Evolutionary conservation across 2,329 filamentous ascomycete species (phyloP).

Genomic region (Aspergillus oerlinghausenensis): DNA sequence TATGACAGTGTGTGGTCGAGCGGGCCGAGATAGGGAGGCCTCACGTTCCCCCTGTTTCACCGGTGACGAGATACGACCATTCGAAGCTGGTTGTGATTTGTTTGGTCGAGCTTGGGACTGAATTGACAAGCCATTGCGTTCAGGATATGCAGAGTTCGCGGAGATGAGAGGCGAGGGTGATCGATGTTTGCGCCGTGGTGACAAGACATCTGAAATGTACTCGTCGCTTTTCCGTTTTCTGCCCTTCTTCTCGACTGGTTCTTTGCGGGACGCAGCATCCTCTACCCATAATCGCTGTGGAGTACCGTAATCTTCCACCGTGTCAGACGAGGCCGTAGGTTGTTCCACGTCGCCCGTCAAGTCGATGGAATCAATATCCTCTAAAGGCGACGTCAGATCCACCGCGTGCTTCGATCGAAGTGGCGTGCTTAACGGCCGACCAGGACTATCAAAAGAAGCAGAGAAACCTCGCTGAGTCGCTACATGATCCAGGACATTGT

Average conservation of each 20-base stretch:
- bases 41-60: slow-evolving; percentile 4
- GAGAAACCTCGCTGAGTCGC: slow-evolving; percentile 11
- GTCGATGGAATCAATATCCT: slow-evolving; percentile 43
- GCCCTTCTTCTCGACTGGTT: slow-evolving; percentile 35
- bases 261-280: slow-evolving; percentile 36
- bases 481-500: slow-evolving; percentile 8
- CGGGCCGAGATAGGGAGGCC: slow-evolving; percentile 6
- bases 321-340: slow-evolving; percentile 35
- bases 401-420: slow-evolving; percentile 14
- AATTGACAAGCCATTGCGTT: neutral
- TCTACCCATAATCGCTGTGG: slow-evolving; percentile 42
- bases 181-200: slow-evolving; percentile 27
- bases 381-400: slow-evolving; percentile 13
- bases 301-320: slow-evolving; percentile 38
- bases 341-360: slow-evolving; percentile 37
- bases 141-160: neutral
- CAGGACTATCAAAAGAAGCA: slow-evolving; percentile 14
- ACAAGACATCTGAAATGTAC: slow-evolving; percentile 36
- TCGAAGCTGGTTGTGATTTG: slow-evolving; percentile 6
- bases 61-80: slow-evolving; percentile 5
- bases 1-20: slow-evolving; percentile 19
- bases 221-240: slow-evolving; percentile 50
- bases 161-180: slow-evolving; percentile 10
- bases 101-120: neutral
- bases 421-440: slow-evolving; percentile 17